phyloP scores from a whole-genome alignment of 805 yeast genomes.

The Ascoidea rubescens region DNA sequence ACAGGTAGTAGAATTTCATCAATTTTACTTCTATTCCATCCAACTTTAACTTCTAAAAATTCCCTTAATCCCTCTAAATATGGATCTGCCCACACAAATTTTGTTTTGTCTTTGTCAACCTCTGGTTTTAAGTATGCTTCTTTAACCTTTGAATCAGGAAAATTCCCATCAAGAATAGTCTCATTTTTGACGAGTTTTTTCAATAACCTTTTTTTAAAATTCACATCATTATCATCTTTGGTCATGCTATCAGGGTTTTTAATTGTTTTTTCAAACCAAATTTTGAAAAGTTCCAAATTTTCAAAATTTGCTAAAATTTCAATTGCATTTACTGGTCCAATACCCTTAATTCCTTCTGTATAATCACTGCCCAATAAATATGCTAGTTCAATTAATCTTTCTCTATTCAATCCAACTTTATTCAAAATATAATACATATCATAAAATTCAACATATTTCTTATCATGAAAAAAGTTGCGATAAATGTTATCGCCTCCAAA shows the following conservation, averaged over 20 bases:
- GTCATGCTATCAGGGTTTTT: constrained; percentile 20
- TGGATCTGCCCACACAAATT: constrained; percentile 84
- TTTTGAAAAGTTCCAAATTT: constrained; percentile 21
- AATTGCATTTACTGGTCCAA: constrained; percentile 89
- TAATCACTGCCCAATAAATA: constrained; percentile 86
- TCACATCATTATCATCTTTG: constrained; percentile 25
- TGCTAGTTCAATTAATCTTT: constrained; percentile 66
- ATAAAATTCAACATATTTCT: constrained; percentile 82
- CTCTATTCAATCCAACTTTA: constrained; percentile 51
- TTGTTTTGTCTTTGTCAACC: constrained; percentile 68
- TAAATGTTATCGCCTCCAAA: constrained; percentile 82
- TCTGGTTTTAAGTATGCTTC: constrained; percentile 72
- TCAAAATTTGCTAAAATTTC: constrained; percentile 82
- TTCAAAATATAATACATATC: constrained; percentile 39
- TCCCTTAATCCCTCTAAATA: constrained; percentile 67
- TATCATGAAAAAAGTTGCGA: constrained; percentile 89
- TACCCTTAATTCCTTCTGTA: constrained; percentile 82
- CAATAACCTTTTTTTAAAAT: constrained; percentile 44
- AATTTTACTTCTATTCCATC: constrained; percentile 66
- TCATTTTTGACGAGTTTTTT: constrained; percentile 38
- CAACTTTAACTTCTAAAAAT: constrained; percentile 54
- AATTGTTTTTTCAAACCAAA: constrained; percentile 21
- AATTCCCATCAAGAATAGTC: constrained; percentile 41
- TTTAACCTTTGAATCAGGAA: constrained; percentile 56
- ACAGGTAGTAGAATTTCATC: constrained; percentile 82